A percentile compares a stretch with the other conserved stretches of the same genome.
These are phyloP conservation scores for Mycena galopus DNA, from an alignment of 768 basidiomycete genomes.

Conservation along the genomic window DNA sequence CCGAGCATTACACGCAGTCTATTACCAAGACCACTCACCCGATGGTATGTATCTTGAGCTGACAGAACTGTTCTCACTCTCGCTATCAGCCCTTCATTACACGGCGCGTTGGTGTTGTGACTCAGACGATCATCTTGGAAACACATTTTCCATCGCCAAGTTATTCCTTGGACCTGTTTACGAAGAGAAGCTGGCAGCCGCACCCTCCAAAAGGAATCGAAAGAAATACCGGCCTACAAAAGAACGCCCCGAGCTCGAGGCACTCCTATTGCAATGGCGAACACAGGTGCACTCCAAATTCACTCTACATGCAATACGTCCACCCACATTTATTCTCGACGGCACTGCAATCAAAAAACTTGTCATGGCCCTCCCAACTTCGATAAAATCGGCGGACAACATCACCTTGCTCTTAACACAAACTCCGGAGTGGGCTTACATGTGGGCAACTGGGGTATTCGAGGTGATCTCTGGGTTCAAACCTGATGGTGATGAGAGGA, in stretches of 20 bases:
- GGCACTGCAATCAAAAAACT: constrained; percentile 18
- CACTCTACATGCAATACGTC: constrained; percentile 11
- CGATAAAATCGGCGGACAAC: background rate
- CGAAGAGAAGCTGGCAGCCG: background rate
- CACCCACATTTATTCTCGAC: constrained; percentile 40
- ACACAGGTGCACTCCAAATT: constrained; percentile 11
- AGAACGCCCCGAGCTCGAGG: constrained; percentile 30
- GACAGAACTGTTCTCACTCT: background rate
- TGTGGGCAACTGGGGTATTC: constrained; percentile 32
- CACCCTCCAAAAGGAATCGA: background rate
- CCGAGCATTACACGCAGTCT: background rate
- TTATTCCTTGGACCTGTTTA: constrained; percentile 2
- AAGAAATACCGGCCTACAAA: constrained; percentile 21
- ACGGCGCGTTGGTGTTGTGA: constrained; percentile 19
- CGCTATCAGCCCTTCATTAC: background rate
- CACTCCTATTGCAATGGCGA: constrained; percentile 36
- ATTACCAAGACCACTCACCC: constrained; percentile 1
- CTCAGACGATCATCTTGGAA: background rate
- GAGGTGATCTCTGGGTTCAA: background rate
- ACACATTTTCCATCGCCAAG: background rate
- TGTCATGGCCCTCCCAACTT: constrained; percentile 15
- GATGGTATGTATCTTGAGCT: background rate
- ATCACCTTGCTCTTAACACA: constrained; percentile 37
- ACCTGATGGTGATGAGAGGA: background rate
- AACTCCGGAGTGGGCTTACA: constrained; percentile 38